Conservation (phyloP, 2,329 filamentous ascomycete species). For the Talaromyces pinophilus region DNA sequence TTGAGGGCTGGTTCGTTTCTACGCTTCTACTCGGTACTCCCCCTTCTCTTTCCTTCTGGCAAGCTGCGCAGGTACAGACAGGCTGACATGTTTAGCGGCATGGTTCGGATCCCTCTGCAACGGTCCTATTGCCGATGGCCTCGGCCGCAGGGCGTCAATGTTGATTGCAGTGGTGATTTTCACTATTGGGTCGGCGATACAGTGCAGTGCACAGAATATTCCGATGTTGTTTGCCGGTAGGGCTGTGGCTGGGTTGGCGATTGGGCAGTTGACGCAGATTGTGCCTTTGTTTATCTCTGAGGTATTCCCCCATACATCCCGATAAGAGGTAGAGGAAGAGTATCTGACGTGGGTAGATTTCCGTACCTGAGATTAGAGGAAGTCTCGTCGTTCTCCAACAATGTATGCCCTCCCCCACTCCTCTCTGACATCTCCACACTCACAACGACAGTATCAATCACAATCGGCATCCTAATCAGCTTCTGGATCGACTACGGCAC, state of each 20-base stretch:
- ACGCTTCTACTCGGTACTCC: constrained; percentile 47
- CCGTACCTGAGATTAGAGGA: constrained; percentile 41
- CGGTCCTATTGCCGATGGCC: constrained; percentile 53
- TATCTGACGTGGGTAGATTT: constrained; percentile 41
- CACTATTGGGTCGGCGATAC: constrained; percentile 52
- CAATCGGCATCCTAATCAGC: constrained; percentile 41
- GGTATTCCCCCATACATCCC: constrained; percentile 31
- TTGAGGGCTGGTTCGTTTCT: constrained; percentile 58
- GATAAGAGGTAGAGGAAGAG: background rate
- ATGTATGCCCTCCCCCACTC: constrained; percentile 29
- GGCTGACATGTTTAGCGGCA: constrained; percentile 36
- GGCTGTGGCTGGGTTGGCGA: constrained; percentile 48
- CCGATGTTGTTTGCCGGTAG: constrained; percentile 48
- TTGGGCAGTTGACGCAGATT: constrained; percentile 50
- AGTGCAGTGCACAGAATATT: constrained; percentile 46
- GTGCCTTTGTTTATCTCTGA: constrained; percentile 58
- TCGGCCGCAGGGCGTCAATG: constrained; percentile 56
- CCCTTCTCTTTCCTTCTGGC: background rate
- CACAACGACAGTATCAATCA: constrained; percentile 46
- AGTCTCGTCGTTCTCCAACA: constrained; percentile 43
- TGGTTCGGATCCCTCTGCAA: constrained; percentile 54
- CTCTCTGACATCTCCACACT: background rate
- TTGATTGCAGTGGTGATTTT: constrained; percentile 56
- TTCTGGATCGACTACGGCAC: constrained; percentile 49
- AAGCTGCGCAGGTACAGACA: background rate